Conservation (phyloP, 2,329 filamentous ascomycete genomes). For the Xylariaceae sp. region DNA sequence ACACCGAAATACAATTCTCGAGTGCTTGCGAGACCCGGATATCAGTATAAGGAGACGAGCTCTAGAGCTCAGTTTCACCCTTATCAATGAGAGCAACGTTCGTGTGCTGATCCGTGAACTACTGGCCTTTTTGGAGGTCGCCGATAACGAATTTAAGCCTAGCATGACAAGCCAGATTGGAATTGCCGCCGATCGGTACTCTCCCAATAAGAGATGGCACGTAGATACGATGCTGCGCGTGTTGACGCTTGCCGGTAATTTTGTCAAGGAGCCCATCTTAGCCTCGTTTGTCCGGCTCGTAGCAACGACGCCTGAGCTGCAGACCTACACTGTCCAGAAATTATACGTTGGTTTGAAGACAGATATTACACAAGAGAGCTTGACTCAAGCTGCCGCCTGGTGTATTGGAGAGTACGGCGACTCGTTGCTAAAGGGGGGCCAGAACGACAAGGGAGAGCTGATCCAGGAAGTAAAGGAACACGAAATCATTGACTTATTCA, state of each 20-base stretch:
- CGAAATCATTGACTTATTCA: slow-evolving; percentile 90
- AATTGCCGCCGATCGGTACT: slow-evolving; percentile 90
- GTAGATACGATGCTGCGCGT: slow-evolving; percentile 96
- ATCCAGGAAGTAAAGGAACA: slow-evolving; percentile 75
- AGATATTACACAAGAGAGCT: slow-evolving; percentile 93
- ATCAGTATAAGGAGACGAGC: slow-evolving; percentile 95
- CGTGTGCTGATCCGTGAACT: slow-evolving; percentile 89
- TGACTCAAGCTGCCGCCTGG: slow-evolving; percentile 91
- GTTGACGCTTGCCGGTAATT: slow-evolving; percentile 87
- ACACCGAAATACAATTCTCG: slow-evolving; percentile 94
- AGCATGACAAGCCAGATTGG: slow-evolving; percentile 98
- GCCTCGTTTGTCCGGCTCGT: slow-evolving; percentile 95
- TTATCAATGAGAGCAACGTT: slow-evolving; percentile 96
- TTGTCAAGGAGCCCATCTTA: slow-evolving; percentile 95
- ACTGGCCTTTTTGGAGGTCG: slow-evolving; percentile 90
- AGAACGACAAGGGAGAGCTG: slow-evolving; percentile 90
- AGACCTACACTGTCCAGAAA: slow-evolving; percentile 95
- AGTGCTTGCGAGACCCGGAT: slow-evolving; percentile 92
- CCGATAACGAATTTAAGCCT: slow-evolving; percentile 97
- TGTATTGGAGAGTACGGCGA: slow-evolving; percentile 97
- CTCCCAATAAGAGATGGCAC: slow-evolving; percentile 97
- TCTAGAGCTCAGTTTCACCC: slow-evolving; percentile 94
- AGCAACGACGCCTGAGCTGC: slow-evolving; percentile 86
- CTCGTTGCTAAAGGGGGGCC: slow-evolving; percentile 76
- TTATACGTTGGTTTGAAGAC: slow-evolving; percentile 86